Conservation (phyloP, 306 rosid species). For the Adenanthera pavonina region DNA sequence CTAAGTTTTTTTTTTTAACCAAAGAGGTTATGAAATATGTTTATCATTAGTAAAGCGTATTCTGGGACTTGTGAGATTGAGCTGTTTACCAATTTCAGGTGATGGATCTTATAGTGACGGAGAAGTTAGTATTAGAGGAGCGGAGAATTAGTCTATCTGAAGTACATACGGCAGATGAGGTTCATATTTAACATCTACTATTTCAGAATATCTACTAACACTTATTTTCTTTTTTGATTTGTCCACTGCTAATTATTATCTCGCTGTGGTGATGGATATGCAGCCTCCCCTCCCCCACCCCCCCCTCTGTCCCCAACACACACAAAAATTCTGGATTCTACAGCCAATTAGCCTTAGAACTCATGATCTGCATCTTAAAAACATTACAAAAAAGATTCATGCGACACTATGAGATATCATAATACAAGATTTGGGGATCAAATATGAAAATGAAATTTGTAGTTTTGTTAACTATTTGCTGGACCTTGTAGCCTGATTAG, state of each 20-base stretch:
- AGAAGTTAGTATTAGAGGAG: conserved; percentile 69
- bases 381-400: background rate
- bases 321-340: too few species aligned
- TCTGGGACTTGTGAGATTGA: conserved; percentile 20
- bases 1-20: background rate
- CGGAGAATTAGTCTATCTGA: conserved; percentile 84
- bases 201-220: conserved; percentile 21
- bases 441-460: background rate
- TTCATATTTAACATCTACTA: conserved; percentile 28
- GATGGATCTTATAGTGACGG: conserved; percentile 77
- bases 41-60: background rate
- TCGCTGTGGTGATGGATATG: conserved; percentile 11
- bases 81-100: conserved; percentile 53
- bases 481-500: background rate
- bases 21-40: background rate
- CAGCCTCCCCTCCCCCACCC: background rate
- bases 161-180: conserved; percentile 91
- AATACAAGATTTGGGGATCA: background rate
- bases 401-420: conserved; percentile 1
- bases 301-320: too few species aligned
- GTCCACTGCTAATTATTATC: background rate
- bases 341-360: background rate
- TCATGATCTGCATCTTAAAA: background rate
- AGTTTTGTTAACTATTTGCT: conserved; percentile 4
- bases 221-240: background rate